Base-by-base conservation (phyloP, 2,329 filamentous ascomycete genomes). In the Escovopsis weberi region DNA sequence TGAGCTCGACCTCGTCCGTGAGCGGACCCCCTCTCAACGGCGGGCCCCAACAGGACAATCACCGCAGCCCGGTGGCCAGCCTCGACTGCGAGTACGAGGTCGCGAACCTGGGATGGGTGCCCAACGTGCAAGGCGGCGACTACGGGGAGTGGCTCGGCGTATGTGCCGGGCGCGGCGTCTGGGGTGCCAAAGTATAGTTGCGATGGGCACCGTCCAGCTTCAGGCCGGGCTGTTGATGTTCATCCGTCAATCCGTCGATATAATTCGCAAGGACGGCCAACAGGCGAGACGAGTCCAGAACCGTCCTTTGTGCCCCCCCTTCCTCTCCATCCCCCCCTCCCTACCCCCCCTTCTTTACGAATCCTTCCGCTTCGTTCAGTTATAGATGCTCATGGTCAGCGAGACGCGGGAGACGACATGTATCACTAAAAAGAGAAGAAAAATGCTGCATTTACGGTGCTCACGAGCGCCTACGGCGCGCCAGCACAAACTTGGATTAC, bases 71-170 rank as follows among this genome's bases (percentile, higher is more conserved):
- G 0, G 75, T 82, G 4, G 82, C 82, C 5, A 80, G 75, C 55
- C 93, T 85, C 85, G 74, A 81, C 57, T 89, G 85, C 59, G 85
- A 91, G 50, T 89, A 89, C 53, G 85, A 93, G 61, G 78, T 93
- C 40, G 81, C 79, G 35, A 93, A 93, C 57, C 68, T 93, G 12
- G 84, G 82, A 50, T 93, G 85, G 85, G 82, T 85, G 28, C 85
- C 85, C 30, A 80, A 80, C 48, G 66, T 79, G 19, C 64, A 81
- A 43, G 81, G 72, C 28, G 68, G 67, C 15, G 83, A 88, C 45
- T 75, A 74, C 12, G 82, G 83, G 18, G 85, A 93, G 51, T 93
- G 85, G 85, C 66, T 93, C 6, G 85, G 85, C 37, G 82, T 91
- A 2, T 82, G 80, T 53, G 85, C 82, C 15, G 85, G 85, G 18